A percentile compares a stretch with the other conserved stretches of the same genome.
These are phyloP conservation scores for Tausonia pullulans DNA, from an alignment of 1,284 basidiomycete genomes.

Conservation along the genomic window DNA sequence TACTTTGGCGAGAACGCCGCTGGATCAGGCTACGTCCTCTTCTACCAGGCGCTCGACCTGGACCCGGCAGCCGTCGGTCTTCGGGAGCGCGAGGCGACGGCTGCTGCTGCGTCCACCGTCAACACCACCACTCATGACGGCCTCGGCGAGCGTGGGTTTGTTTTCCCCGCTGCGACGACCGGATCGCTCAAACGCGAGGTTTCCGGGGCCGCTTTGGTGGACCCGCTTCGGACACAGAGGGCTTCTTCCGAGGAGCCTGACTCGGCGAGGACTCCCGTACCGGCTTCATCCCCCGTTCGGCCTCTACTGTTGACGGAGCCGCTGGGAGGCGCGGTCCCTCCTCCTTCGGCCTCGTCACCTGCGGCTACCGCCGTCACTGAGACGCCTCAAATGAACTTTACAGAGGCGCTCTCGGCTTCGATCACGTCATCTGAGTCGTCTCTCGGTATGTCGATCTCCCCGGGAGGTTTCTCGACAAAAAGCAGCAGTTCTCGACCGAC, in stretches of 20 bases:
- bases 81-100: constrained; percentile 18
- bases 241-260: not conserved
- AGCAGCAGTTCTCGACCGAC: too few species aligned
- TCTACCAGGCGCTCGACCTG: constrained; percentile 88
- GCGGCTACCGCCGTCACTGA: too few species aligned
- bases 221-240: not conserved
- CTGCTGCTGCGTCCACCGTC: not conserved
- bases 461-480: too few species aligned
- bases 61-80: constrained; percentile 59
- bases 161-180: not conserved
- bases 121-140: not conserved
- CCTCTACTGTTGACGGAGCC: too few species aligned
- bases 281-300: too few species aligned
- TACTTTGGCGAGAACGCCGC: constrained; percentile 86
- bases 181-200: not conserved
- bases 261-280: not conserved
- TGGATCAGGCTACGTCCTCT: constrained; percentile 90
- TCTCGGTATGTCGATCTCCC: too few species aligned
- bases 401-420: too few species aligned
- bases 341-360: too few species aligned
- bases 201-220: not conserved
- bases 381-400: too few species aligned
- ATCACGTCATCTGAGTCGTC: too few species aligned
- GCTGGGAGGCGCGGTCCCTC: too few species aligned
- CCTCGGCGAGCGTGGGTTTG: not conserved